Evolutionary conservation across 345 rosid species (phyloP).

Genomic region (Pugionium cornutum): DNA sequence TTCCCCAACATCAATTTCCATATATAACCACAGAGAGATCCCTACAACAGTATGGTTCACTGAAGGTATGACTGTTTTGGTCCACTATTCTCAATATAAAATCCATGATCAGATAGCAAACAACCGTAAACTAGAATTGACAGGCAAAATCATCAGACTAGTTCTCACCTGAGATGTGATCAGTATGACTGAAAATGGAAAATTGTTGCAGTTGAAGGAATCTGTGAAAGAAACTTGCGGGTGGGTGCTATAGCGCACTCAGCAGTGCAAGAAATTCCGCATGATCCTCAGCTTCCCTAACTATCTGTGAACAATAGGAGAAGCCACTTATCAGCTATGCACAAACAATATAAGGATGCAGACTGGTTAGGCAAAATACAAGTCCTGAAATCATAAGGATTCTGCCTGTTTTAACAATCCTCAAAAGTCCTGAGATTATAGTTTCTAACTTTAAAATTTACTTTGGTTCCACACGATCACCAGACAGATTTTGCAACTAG

Average conservation of each 20-base stretch:
- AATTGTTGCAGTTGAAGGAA: conserved; percentile 33
- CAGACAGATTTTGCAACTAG: not conserved
- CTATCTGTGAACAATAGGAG: conserved; percentile 49
- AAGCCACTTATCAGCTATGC: conserved; percentile 3
- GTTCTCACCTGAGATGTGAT: conserved; percentile 33
- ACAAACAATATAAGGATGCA: conserved; percentile 5
- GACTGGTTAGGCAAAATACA: conserved; percentile 1
- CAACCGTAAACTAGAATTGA: too few relatives aligned
- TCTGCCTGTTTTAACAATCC: not conserved
- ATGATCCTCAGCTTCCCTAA: conserved; percentile 81
- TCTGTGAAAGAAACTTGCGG: conserved; percentile 32
- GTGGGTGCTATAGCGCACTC: conserved; percentile 46
- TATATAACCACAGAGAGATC: conserved; percentile 4
- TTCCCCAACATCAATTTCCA: conserved; percentile 31
- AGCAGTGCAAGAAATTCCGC: conserved; percentile 65
- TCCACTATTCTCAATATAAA: too few relatives aligned
- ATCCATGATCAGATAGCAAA: not conserved
- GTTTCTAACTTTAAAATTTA: not conserved
- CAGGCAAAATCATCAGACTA: not conserved
- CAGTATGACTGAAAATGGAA: conserved; percentile 12
- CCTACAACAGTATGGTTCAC: conserved; percentile 15
- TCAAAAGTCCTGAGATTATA: conserved; percentile 4
- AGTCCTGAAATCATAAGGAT: not conserved
- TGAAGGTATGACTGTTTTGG: not conserved
- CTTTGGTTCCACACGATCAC: not conserved